phyloP scores from a whole-genome alignment of 2,329 filamentous ascomycete species.

The Parastagonospora nodorum region DNA sequence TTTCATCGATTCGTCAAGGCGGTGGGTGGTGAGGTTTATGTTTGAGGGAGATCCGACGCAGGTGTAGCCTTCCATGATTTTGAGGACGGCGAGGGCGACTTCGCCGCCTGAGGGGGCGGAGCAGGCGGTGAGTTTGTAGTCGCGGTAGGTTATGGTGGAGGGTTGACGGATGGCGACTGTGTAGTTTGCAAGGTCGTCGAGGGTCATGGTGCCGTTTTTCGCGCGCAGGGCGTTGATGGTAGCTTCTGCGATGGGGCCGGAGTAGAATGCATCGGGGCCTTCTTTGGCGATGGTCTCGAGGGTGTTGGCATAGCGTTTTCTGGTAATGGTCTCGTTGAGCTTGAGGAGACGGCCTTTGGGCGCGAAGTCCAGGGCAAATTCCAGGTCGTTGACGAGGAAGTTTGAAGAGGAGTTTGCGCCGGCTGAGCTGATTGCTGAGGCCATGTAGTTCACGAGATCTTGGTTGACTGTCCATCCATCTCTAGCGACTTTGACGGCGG shows the following conservation, averaged over 20 bases:
- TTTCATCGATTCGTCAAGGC: conserved; percentile 84
- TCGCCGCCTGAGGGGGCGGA: conserved; percentile 79
- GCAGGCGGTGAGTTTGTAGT: conserved; percentile 70
- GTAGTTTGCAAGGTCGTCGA: conserved; percentile 78
- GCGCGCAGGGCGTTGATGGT: conserved; percentile 72
- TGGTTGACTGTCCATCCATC: conserved; percentile 65
- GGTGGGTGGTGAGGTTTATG: conserved; percentile 75
- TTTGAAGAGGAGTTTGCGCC: conserved; percentile 50
- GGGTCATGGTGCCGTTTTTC: conserved; percentile 81
- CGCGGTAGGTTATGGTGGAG: conserved; percentile 61
- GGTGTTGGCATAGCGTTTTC: conserved; percentile 79
- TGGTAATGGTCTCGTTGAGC: conserved; percentile 77
- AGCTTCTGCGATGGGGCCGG: conserved; percentile 71
- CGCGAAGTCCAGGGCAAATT: conserved; percentile 88
- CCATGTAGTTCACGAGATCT: conserved; percentile 78
- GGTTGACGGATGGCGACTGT: conserved; percentile 67
- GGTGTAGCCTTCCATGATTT: conserved; percentile 79
- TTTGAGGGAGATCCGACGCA: conserved; percentile 62
- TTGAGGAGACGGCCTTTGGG: conserved; percentile 75
- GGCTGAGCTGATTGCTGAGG: conserved; percentile 48
- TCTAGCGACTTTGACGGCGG: conserved; percentile 72
- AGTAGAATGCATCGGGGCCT: conserved; percentile 77
- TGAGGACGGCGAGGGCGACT: conserved; percentile 76
- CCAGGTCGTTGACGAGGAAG: conserved; percentile 75
- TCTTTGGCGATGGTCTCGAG: conserved; percentile 75